Evolutionary conservation across 2,329 filamentous ascomycete species (phyloP).

Genomic region (Aspergillus udagawae): DNA sequence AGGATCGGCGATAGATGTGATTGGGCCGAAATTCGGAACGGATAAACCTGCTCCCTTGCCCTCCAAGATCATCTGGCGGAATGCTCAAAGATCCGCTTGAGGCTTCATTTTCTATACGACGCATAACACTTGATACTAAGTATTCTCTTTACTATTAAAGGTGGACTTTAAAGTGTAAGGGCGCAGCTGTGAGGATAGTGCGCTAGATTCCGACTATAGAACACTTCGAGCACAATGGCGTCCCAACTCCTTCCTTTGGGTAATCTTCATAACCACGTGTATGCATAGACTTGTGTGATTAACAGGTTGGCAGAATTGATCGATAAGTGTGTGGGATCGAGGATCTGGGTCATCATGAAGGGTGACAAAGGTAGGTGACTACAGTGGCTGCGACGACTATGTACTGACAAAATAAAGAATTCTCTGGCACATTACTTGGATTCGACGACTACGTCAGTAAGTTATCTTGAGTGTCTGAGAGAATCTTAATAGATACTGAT

Average conservation of each 20-base stretch:
- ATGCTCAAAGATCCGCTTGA: conserved; percentile 16
- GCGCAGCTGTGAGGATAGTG: not conserved
- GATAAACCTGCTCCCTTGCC: conserved; percentile 15
- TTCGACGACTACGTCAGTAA: conserved; percentile 99
- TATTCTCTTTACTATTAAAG: not conserved
- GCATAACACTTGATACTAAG: conserved; percentile 4
- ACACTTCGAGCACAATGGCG: conserved; percentile 51
- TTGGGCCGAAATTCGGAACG: conserved; percentile 15
- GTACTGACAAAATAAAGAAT: conserved; percentile 58
- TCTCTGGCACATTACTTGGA: conserved; percentile 86
- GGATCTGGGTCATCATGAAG: conserved; percentile 99
- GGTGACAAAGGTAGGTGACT: conserved; percentile 77
- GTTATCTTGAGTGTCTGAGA: conserved; percentile 44
- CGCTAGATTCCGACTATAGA: not conserved
- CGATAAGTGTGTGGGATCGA: conserved; percentile 96
- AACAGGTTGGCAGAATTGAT: conserved; percentile 70
- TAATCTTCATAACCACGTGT: conserved; percentile 32
- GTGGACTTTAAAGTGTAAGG: not conserved
- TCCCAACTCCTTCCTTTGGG: conserved; percentile 71
- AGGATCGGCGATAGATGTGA: conserved; percentile 6
- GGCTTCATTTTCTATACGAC: conserved; percentile 17
- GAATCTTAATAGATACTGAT: conserved; percentile 12
- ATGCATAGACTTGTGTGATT: conserved; percentile 12
- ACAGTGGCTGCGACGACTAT: not conserved
- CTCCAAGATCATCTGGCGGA: conserved; percentile 19